Percentiles rank a stretch among this genome's conserved stretches.
Conservation (phyloP, 441 rosid genomes). For the Pelargonium citronellum region DNA sequence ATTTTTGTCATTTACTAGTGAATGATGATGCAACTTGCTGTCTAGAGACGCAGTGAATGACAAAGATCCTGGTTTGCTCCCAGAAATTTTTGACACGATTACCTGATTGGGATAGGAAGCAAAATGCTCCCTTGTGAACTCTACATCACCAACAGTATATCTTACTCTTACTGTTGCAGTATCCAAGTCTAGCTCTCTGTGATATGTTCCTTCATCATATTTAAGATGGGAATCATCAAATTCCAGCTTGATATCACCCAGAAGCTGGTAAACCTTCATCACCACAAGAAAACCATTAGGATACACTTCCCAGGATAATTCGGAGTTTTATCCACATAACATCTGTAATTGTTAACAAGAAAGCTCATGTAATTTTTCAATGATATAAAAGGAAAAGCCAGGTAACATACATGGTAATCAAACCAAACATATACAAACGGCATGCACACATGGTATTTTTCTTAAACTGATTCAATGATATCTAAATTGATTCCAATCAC, state of each 20-base stretch:
- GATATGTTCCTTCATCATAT: conserved; percentile 17
- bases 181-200: conserved; percentile 27
- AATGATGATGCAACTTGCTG: conserved; percentile 22
- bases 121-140: conserved; percentile 22
- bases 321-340: too few species aligned
- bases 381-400: too few species aligned
- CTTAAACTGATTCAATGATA: not conserved
- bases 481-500: not conserved
- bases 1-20: conserved; percentile 4
- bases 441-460: not conserved
- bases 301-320: not conserved
- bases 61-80: conserved; percentile 22
- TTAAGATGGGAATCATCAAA: conserved; percentile 21
- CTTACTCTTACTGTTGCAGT: conserved; percentile 24
- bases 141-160: conserved; percentile 18
- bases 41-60: conserved; percentile 23
- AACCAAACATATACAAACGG: not conserved
- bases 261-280: conserved; percentile 26
- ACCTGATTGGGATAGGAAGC: conserved; percentile 24
- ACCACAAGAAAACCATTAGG: conserved; percentile 4
- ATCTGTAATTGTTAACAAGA: not conserved
- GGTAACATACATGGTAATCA: not conserved
- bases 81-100: conserved; percentile 17
- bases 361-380: not conserved
- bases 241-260: conserved; percentile 25